Evolutionary conservation across 2,329 filamentous ascomycete species (phyloP), one percentile per base, ranked within the genome.

Genomic region (Thelonectria olida): DNA sequence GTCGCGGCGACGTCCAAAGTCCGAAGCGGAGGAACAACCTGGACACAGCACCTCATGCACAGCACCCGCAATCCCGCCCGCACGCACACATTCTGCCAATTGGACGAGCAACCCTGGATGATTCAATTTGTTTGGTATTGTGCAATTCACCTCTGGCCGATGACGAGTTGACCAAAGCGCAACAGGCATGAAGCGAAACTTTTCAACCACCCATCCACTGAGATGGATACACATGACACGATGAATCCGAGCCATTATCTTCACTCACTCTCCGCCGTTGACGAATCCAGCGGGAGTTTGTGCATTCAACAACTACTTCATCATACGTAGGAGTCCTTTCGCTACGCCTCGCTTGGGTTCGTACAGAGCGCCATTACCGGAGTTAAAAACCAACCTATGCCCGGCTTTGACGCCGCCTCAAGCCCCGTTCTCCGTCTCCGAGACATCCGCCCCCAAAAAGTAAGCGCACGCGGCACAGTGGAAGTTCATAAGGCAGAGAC

Each of bases 391-490:
- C 7, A 41, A 50, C 56, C 50, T 54, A 49, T 20, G 22, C 52
- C 52, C 58, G 48, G 53, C 42, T n/a, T 36, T 25, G 23, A 61
- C 48, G 41, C 47, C 25, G 50, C 44, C 9, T 34, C 56, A 34
- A 44, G 28, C 31, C 25, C 51, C 22, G 7, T 20, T 42, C 36
- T 25, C 34, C 34, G 25, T 39, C 34, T 44, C 61, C 56, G 61
- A 59, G 47, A 9, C 56, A 60, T 63, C 61, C 56, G 61, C 39
- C 9, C 25, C n/a, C 12, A 34, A 47, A 34, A 10, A 34, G 15
- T 34, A 34, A 34, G 31, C 31, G 12, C 31, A 4, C n/a, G n/a
- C n/a, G n/a, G n/a, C n/a, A n/a, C n/a, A n/a, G n/a, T n/a, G n/a
- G n/a, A n/a, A n/a, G n/a, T n/a, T n/a, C 31, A 34, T 13, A 10